Conservation (phyloP, 148 eudicot species). For the Chenopodium quinoa region DNA sequence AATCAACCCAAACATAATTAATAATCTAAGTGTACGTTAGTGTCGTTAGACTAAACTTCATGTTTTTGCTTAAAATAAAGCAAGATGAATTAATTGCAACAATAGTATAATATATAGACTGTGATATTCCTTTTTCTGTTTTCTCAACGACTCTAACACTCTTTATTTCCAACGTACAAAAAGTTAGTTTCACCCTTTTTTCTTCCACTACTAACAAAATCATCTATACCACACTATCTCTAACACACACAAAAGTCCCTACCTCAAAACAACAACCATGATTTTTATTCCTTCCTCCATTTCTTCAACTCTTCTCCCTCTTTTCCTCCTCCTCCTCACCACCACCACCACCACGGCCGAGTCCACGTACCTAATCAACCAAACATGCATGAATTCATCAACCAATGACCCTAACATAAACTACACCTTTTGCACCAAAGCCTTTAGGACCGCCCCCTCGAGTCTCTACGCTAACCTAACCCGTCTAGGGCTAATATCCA, state of each 20-base stretch:
- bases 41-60: no score
- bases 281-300: slow-evolving; percentile 4
- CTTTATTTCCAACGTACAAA: neutral
- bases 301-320: neutral
- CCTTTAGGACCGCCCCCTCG: slow-evolving; percentile 40
- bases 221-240: neutral
- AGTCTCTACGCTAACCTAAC: slow-evolving; percentile 35
- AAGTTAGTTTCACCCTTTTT: neutral
- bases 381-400: slow-evolving; percentile 46
- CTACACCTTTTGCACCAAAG: slow-evolving; percentile 42
- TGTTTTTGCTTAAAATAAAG: neutral
- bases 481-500: slow-evolving; percentile 52
- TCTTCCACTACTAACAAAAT: neutral
- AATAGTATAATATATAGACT: no score
- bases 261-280: slow-evolving; percentile 1
- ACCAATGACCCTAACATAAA: slow-evolving; percentile 35
- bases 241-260: neutral
- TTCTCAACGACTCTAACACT: neutral
- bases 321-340: slow-evolving; percentile 3
- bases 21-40: no score
- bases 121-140: neutral
- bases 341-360: slow-evolving; percentile 6
- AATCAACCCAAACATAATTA: no score
- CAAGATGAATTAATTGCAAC: neutral
- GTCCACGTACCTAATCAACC: slow-evolving; percentile 27